Conservation (phyloP, 331 rosid species). For the Prunus yedoensis region DNA sequence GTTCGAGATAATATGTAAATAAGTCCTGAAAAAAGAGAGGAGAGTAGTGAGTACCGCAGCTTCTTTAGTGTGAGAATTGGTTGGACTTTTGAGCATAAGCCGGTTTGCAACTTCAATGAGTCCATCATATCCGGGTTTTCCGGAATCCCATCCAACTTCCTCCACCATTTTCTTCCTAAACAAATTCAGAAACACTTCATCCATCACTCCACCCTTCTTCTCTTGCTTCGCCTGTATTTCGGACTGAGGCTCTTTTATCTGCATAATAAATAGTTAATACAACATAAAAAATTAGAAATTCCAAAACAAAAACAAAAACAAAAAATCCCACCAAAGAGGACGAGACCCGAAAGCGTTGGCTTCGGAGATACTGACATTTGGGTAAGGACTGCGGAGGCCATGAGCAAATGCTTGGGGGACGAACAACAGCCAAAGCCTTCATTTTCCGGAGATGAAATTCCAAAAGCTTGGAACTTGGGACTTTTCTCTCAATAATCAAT, state of each 20-base stretch:
- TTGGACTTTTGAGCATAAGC: constrained; percentile 58
- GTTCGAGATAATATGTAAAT: too few species aligned
- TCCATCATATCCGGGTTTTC: constrained; percentile 79
- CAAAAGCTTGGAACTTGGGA: too few species aligned
- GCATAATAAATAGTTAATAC: not conserved
- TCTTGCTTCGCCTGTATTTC: constrained; percentile 5
- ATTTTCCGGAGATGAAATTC: constrained; percentile 25
- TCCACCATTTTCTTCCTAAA: constrained; percentile 69
- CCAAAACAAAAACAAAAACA: too few species aligned
- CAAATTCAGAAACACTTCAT: constrained; percentile 69
- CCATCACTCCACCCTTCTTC: constrained; percentile 52
- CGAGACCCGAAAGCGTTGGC: constrained; percentile 25
- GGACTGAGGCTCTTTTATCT: not conserved
- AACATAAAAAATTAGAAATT: not conserved
- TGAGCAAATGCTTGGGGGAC: constrained; percentile 25
- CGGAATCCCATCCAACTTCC: constrained; percentile 91
- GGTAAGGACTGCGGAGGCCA: not conserved
- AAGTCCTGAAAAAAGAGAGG: not conserved
- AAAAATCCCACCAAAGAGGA: constrained; percentile 44
- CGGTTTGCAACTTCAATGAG: constrained; percentile 76
- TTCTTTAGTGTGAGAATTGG: constrained; percentile 63
- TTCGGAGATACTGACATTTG: constrained; percentile 23
- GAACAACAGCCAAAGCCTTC: constrained; percentile 49
- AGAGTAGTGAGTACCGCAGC: constrained; percentile 53
- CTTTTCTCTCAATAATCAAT: not conserved